A percentile compares a stretch with the other conserved stretches of the same genome.
phyloP scores from a whole-genome alignment of 2,329 filamentous ascomycete species.

The Fulvia fulva region DNA sequence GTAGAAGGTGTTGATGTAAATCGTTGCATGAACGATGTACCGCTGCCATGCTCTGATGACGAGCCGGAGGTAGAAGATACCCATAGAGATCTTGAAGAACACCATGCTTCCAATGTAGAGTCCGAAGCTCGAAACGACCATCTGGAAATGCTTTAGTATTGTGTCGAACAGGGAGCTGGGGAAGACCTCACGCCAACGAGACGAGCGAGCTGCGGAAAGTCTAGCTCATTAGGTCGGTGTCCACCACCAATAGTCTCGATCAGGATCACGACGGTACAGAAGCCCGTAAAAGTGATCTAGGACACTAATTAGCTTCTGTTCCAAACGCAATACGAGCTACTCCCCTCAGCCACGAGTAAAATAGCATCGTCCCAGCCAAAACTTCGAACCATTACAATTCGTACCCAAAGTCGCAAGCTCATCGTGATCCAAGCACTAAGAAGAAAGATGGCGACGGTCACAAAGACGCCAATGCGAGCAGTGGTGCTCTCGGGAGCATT shows the following conservation, averaged over 20 bases:
- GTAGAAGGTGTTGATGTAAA: constrained; percentile 33
- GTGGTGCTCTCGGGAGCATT: not conserved
- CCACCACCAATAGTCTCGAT: constrained; percentile 14
- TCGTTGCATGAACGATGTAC: constrained; percentile 25
- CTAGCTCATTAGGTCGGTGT: constrained; percentile 3
- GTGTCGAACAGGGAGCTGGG: no score
- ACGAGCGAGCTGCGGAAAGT: constrained; percentile 1
- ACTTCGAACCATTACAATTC: constrained; percentile 36
- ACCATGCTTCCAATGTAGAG: constrained; percentile 41
- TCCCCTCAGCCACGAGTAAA: constrained; percentile 39
- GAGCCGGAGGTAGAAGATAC: constrained; percentile 44
- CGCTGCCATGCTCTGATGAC: constrained; percentile 39
- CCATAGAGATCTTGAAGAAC: constrained; percentile 43
- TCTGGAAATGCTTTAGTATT: constrained; percentile 11
- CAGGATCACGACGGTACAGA: constrained; percentile 13
- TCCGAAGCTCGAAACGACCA: constrained; percentile 32
- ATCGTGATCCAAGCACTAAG: constrained; percentile 35
- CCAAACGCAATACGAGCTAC: constrained; percentile 6
- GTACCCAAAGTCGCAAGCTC: constrained; percentile 38
- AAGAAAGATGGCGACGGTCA: constrained; percentile 8
- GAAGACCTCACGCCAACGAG: constrained; percentile 7
- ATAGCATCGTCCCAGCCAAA: constrained; percentile 45
- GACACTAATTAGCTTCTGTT: constrained; percentile 3
- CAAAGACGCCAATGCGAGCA: constrained; percentile 7
- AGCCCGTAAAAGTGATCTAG: constrained; percentile 18